Conservation (phyloP, 768 basidiomycete species). For the Aureoboletus auriporus region DNA sequence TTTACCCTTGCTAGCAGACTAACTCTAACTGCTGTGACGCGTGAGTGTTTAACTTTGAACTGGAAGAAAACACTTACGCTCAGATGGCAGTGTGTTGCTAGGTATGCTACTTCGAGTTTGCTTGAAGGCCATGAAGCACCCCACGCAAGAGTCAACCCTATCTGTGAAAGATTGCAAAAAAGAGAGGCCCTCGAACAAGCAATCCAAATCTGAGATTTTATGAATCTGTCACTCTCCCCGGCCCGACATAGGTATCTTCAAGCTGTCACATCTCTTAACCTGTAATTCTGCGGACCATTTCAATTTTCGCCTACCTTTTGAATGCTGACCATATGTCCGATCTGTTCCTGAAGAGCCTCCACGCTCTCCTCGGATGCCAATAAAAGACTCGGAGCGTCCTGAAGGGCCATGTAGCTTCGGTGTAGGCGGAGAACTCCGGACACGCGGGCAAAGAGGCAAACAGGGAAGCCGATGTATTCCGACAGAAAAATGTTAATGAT, state of each 20-base stretch:
- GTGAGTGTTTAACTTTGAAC: no score
- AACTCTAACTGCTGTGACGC: no score
- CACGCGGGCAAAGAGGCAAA: conserved; percentile 57
- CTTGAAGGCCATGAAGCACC: no score
- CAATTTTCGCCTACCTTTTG: conserved; percentile 47
- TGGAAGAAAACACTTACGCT: no score
- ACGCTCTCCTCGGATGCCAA: conserved; percentile 67
- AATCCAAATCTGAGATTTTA: no score
- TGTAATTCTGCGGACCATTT: conserved; percentile 48
- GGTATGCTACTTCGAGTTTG: no score
- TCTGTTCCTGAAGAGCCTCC: conserved; percentile 43
- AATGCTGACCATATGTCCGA: conserved; percentile 43
- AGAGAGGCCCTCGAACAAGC: no score
- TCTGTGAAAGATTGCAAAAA: no score
- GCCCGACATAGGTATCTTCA: conserved; percentile 11
- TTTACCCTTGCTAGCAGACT: no score
- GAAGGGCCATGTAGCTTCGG: conserved; percentile 69
- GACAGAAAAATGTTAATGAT: conserved; percentile 56
- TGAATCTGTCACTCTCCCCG: neutral
- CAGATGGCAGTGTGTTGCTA: no score
- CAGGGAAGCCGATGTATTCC: conserved; percentile 55
- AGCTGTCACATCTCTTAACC: conserved; percentile 48
- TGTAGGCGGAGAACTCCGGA: conserved; percentile 51
- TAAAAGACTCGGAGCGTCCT: no score
- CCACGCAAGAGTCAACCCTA: no score